Percentiles rank a stretch among this genome's conserved stretches.
Conservation (phyloP, 768 basidiomycete genomes). For the Austroboletus eburneus region DNA sequence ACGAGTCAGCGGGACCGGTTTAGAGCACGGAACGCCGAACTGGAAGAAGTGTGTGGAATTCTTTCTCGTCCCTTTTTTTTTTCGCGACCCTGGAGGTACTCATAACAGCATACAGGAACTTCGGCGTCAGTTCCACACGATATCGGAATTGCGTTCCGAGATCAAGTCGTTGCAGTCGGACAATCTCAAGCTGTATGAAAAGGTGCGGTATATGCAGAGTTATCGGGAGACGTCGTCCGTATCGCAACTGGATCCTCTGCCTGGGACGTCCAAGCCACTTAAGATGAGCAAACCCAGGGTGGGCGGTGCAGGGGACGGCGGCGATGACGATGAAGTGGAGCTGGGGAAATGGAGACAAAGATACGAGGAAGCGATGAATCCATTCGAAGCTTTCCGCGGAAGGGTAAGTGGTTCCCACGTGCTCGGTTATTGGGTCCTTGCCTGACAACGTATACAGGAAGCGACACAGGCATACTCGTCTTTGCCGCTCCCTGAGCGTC, state of each 20-base stretch:
- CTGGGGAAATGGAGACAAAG: constrained; percentile 86
- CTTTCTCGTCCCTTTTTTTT: background rate
- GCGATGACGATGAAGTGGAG: constrained; percentile 49
- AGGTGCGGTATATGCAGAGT: constrained; percentile 97
- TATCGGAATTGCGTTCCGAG: constrained; percentile 90
- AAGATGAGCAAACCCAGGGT: background rate
- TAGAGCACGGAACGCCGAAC: constrained; percentile 91
- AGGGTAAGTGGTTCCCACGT: constrained; percentile 53
- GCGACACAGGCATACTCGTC: constrained; percentile 90
- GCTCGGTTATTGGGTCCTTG: background rate
- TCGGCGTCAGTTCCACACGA: constrained; percentile 90
- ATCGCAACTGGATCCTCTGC: constrained; percentile 67
- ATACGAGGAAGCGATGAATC: constrained; percentile 97
- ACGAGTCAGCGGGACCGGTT: constrained; percentile 98
- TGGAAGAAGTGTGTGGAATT: constrained; percentile 71
- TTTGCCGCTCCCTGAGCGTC: constrained; percentile 87
- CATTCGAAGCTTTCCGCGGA: constrained; percentile 96
- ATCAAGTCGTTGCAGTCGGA: constrained; percentile 90
- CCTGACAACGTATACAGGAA: constrained; percentile 55
- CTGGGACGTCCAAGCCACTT: constrained; percentile 30
- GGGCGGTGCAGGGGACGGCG: constrained; percentile 17
- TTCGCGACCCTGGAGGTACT: no score
- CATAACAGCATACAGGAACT: constrained; percentile 58
- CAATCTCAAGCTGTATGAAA: constrained; percentile 97
- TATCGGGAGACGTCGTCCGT: constrained; percentile 75